phyloP scores from a whole-genome alignment of 352 stramenopile species.

The Globisporangium recalcitrans region DNA sequence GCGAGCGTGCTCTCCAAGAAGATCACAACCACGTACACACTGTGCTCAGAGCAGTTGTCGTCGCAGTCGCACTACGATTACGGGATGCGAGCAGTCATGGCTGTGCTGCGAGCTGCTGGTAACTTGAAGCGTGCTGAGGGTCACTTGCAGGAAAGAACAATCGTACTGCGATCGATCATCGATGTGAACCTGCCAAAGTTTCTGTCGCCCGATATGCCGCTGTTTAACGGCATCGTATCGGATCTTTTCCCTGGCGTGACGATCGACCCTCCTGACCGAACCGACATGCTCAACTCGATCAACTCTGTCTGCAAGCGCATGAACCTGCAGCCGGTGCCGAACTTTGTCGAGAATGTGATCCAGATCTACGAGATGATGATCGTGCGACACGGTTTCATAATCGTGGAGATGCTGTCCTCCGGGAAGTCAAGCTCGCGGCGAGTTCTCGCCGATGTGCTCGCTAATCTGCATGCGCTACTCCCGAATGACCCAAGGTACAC shows the following conservation, averaged over 20 bases:
- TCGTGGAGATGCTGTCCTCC: constrained; percentile 93
- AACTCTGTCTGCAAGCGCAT: constrained; percentile 70
- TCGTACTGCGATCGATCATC: constrained; percentile 91
- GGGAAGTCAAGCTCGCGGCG: constrained; percentile 91
- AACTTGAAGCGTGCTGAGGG: constrained; percentile 86
- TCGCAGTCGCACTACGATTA: constrained; percentile 96
- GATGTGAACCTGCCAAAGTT: constrained; percentile 95
- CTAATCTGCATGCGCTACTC: constrained; percentile 61
- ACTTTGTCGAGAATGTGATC: constrained; percentile 92
- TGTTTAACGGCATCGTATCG: constrained; percentile 93
- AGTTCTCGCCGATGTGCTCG: constrained; percentile 87
- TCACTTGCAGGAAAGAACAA: constrained; percentile 80
- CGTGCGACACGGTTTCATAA: constrained; percentile 94
- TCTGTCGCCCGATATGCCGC: constrained; percentile 87
- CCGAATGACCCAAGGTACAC: constrained; percentile 70
- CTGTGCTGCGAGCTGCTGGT: constrained; percentile 89
- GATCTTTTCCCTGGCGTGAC: constrained; percentile 90
- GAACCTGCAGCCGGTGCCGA: constrained; percentile 82
- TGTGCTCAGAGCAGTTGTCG: constrained; percentile 93
- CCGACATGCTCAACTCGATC: constrained; percentile 83
- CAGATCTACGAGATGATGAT: constrained; percentile 97
- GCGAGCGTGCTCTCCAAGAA: constrained; percentile 89
- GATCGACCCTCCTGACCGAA: constrained; percentile 86
- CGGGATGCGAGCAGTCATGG: constrained; percentile 93
- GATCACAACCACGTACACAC: constrained; percentile 91